Base-by-base conservation (phyloP, 2,329 filamentous ascomycete genomes). In the Curvularia sp. region DNA sequence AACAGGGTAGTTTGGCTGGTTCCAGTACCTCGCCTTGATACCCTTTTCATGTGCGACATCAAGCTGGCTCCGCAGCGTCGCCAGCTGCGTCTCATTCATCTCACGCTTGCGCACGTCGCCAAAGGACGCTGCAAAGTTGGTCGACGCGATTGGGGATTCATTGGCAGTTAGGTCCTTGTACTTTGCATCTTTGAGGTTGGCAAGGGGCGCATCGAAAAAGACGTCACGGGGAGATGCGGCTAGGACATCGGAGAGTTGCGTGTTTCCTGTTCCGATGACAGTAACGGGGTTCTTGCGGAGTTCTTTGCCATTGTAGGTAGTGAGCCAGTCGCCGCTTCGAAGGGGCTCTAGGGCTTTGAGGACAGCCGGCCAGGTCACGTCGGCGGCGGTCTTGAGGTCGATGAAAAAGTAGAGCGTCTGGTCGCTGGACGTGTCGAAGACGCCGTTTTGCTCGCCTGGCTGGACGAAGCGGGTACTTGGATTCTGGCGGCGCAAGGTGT, bases 331-430 rank as follows among this genome's bases (percentile, higher is more conserved):
- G 20, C 78, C 80, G 9, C 76, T 70, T n/a, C 83, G 81, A 3
- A 89, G 79, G 1, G 86, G 87, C 48, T 84, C 75, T 1, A 89
- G 77, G 0, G 85, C 86, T 24, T 79, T 67, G 35, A 87, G 77
- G 2, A 88, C 85, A 33, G 78, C 80, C 2, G 85, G 78, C 79
- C 84, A 88, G 1, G 87, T 87, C 31, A 78, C 78, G 0, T 75
- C 66, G 5, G 85, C 85, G 35, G 81, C 75, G 0, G 86, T 88
- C 73, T 89, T 89, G 57, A 88, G 67, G 68, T 89, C 87, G 57
- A 89, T 83, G 74, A 87, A 88, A 47, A 89, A 79, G 75, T 88
- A 88, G 5, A 89, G 79, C 0, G 86, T 88, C 71, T 88, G 86
- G 5, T 72, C 78, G 8, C 61, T 62, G 1, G 83, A 83, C 65